Base-by-base conservation (phyloP, 306 rosid species). In the Cicer pinnatifidum region DNA sequence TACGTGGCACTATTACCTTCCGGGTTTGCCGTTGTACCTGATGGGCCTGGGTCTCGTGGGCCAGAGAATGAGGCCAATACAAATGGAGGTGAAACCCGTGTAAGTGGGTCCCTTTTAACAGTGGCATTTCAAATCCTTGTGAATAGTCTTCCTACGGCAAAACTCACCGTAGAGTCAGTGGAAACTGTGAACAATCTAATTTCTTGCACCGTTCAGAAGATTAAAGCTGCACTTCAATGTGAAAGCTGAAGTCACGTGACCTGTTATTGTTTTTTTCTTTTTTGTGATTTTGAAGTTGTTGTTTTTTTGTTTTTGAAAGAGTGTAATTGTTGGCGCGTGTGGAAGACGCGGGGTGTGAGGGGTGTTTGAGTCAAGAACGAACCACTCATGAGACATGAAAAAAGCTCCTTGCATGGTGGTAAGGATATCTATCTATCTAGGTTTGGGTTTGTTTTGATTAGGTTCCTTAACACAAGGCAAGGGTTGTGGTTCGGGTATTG, bases 401-500 rank as follows among this genome's bases (percentile, higher is more conserved):
- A 79, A 62, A 7, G 44, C 35, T 73, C 91, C 96, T 91, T 91
- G 97, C 90, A 64, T 66, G 84, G 89, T 85, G 91, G 28, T 75
- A 74, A 86, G 84, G 82, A 57, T 65, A 65, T 62, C 78, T 17
- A 65, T 62, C 78, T 17, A 41, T 11, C 35, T 40, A 9, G 35
- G 60, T 11, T 35, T 6, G 23, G 33, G 62, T 7, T 7, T 11
- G 62, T 7, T 7, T 11, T 67, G 76, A 62, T 65, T 4, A 7
- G 81, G 78, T 40, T 67, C 77, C 75, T 82, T 71, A 72, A 37
- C 86, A 74, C 85, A 58, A 76, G 70, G 91, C 87, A 85, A 84
- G 85, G 90, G 84, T 88, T 81, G 95, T 85, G 99, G 99, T 94
- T 94, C 99, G 99, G 99, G 97, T 85, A 94, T 94, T 94, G 99